A percentile compares a stretch with the other conserved stretches of the same genome.
Conservation (phyloP, 2,329 filamentous ascomycete species). For the Chaetomium globosum region DNA sequence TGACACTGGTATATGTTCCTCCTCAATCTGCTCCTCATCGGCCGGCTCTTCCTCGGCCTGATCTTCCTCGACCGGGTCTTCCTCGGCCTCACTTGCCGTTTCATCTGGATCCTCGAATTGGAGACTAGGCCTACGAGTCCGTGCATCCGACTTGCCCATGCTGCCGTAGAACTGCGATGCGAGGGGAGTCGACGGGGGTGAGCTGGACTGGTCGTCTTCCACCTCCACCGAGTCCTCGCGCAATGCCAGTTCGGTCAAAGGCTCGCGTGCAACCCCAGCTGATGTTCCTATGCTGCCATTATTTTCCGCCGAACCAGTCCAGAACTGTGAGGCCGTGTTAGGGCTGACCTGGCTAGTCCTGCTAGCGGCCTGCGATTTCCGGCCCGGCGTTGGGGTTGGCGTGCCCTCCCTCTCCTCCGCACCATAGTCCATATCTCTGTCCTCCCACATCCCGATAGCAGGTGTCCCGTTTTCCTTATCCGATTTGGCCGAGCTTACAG, state of each 20-base stretch:
- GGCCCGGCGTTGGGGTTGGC: conserved; percentile 24
- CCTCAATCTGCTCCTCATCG: conserved; percentile 6
- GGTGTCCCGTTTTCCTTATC: conserved; percentile 31
- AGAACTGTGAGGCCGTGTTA: conserved; percentile 22
- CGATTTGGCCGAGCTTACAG: conserved; percentile 22
- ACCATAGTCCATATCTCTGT: conserved; percentile 16
- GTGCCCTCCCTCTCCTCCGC: conserved; percentile 20
- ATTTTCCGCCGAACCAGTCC: conserved; percentile 13
- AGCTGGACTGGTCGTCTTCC: conserved; percentile 20
- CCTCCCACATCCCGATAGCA: conserved; percentile 3
- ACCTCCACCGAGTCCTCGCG: not conserved
- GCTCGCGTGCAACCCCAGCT: not conserved
- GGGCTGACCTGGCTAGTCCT: conserved; percentile 16
- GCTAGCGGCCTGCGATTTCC: conserved; percentile 10
- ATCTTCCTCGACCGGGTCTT: conserved; percentile 15
- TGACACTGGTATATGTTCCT: conserved; percentile 16
- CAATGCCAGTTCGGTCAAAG: not conserved
- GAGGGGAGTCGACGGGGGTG: conserved; percentile 24
- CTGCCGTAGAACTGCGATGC: conserved; percentile 15
- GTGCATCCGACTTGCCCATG: not conserved
- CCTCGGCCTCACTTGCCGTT: conserved; percentile 28
- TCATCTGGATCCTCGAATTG: conserved; percentile 24
- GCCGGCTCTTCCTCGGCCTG: conserved; percentile 1
- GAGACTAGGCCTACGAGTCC: not conserved
- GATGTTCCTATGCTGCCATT: not conserved